Base-by-base conservation (phyloP, 164 flowering plant genomes). In the Annona cherimola region DNA sequence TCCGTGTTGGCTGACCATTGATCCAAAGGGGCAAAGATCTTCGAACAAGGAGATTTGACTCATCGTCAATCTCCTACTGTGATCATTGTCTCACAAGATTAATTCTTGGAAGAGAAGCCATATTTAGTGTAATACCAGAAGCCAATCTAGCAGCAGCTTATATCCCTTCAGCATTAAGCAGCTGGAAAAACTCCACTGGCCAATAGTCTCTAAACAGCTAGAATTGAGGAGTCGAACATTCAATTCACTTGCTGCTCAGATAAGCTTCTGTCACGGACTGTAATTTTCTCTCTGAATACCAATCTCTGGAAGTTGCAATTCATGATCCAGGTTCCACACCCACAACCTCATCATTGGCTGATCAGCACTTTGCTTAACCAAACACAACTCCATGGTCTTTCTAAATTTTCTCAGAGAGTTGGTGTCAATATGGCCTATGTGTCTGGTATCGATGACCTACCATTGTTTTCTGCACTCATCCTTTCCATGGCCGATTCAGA, bases 271-370 rank as follows among this genome's bases (percentile, higher is more conserved):
- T 26, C 57, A 50, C 14, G 57, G 3, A 16, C 9, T 50, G 18
- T 26, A 26, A 26, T 26, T 26, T 26, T 26, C 35, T 26, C 35
- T 26, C 35, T 26, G 16, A 54, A 61, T 19, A 4, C 20, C 84
- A 61, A 72, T 79, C 71, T 86, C 88, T 55, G 89, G 89, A 69
- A 90, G 88, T 80, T 84, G 90, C 71, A 89, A 82, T 44, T 76
- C 81, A 67, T 86, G 67, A 66, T 89, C 96, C 81, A 90, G 78
- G 57, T 89, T 89, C 93, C 93, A 90, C 61, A 90, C 65, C 42
- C 87, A 93, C 73, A 89, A 91, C 44, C 93, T 93, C 87, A 89
- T 89, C 1, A 81, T 79, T 26, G 91, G 96, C 83, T 93, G 82
- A 73, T 89, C 93, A 40, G 84, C 85, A 7, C 89, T 90, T 78